These are phyloP conservation scores for Ganoderma resinaceum DNA, from an alignment of 1,284 basidiomycete genomes.

Conservation along the genomic window DNA sequence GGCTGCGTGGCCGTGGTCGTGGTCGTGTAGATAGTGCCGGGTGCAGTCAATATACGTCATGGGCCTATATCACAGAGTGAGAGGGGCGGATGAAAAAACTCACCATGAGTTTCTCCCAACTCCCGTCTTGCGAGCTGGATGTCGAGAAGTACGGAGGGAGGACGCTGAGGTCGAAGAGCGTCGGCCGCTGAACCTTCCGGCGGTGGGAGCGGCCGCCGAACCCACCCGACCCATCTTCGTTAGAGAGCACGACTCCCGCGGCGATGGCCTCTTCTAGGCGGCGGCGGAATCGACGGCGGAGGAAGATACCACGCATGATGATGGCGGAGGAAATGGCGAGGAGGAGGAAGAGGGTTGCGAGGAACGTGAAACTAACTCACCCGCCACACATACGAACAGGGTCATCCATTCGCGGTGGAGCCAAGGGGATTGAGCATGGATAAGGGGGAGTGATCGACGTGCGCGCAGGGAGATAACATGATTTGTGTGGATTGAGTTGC, in stretches of 20 bases:
- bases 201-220: constrained; percentile 26
- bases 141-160: constrained; percentile 29
- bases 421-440: not conserved
- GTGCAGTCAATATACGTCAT: not conserved
- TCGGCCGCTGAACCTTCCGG: constrained; percentile 55
- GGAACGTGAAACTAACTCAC: constrained; percentile 65
- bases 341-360: constrained; percentile 72
- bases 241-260: constrained; percentile 48
- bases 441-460: not conserved
- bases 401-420: not conserved
- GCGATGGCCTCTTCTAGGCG: constrained; percentile 58
- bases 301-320: constrained; percentile 64
- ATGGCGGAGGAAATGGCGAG: constrained; percentile 69
- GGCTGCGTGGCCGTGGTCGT: constrained; percentile 26
- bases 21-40: not conserved
- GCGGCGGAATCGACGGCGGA: constrained; percentile 64
- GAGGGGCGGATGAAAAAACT: constrained; percentile 25
- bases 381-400: not conserved
- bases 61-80: not conserved
- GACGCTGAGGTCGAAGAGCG: constrained; percentile 56
- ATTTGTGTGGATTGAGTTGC: not conserved
- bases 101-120: constrained; percentile 60
- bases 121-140: constrained; percentile 37
- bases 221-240: constrained; percentile 44
- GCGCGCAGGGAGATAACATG: not conserved